A percentile compares a stretch with the other conserved stretches of the same genome.
Evolutionary conservation across 306 rosid genomes (phyloP).

Genomic region (Fragaria vesca): DNA sequence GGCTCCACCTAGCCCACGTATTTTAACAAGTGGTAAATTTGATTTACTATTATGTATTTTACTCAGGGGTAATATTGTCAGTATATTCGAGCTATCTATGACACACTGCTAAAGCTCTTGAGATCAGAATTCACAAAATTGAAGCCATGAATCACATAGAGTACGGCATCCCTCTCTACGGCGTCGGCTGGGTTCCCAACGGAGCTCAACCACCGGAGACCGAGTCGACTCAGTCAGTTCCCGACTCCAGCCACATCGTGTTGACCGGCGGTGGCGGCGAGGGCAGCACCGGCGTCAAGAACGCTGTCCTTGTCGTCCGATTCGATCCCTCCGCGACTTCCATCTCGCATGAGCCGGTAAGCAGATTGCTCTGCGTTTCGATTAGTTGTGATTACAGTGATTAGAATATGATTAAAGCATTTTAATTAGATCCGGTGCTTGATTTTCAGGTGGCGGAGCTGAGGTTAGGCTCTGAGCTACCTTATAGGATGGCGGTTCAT

Average conservation of each 20-base stretch:
- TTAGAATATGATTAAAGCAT: neutral
- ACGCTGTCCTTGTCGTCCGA: constrained; percentile 53
- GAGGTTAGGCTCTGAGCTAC: constrained; percentile 64
- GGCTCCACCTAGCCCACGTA: too few relatives aligned
- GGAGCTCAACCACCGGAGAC: neutral
- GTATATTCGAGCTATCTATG: too few relatives aligned
- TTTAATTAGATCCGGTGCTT: neutral
- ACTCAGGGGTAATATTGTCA: too few relatives aligned
- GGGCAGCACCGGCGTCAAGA: constrained; percentile 81
- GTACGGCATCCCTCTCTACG: constrained; percentile 81
- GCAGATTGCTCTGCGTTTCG: neutral
- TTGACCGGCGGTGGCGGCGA: constrained; percentile 91
- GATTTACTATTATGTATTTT: too few relatives aligned
- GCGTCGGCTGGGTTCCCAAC: constrained; percentile 62
- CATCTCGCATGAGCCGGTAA: constrained; percentile 72
- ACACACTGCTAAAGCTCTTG: too few relatives aligned
- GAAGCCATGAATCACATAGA: constrained; percentile 38
- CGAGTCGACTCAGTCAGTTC: neutral
- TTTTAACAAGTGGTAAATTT: too few relatives aligned
- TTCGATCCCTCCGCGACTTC: constrained; percentile 52
- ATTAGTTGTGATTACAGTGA: neutral
- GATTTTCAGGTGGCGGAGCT: constrained; percentile 56
- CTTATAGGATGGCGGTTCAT: constrained; percentile 84
- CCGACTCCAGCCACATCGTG: constrained; percentile 39
- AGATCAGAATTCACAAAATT: too few relatives aligned